Conservation (phyloP, 305 asterid genomes). For the Fraxinus floribunda region DNA sequence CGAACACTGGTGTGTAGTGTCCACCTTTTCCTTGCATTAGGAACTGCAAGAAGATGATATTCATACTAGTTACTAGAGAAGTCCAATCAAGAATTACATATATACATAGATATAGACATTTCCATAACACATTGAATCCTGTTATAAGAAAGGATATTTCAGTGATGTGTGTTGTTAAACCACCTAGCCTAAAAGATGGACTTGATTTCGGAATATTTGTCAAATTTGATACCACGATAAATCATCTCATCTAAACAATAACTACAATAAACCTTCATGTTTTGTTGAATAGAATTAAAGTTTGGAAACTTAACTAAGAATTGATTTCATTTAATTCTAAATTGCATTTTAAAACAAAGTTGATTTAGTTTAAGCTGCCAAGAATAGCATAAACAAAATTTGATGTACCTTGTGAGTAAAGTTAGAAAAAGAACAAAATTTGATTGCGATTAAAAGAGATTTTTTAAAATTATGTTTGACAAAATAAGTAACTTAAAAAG, state of each 20-base stretch:
- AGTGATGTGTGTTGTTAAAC: neutral
- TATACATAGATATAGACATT: neutral
- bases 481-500: neutral
- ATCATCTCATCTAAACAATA: neutral
- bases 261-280: neutral
- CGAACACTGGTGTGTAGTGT: constrained; percentile 49
- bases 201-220: neutral
- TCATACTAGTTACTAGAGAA: neutral
- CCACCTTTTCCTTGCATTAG: constrained; percentile 87
- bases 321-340: neutral
- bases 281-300: neutral
- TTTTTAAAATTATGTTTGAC: neutral
- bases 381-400: neutral
- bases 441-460: neutral
- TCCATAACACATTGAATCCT: neutral
- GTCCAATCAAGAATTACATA: neutral
- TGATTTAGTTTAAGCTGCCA: neutral
- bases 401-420: neutral
- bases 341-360: neutral
- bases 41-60: constrained; percentile 44
- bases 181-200: neutral
- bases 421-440: neutral
- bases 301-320: neutral
- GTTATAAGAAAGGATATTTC: neutral
- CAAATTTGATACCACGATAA: neutral